Percentiles rank a stretch among this genome's conserved stretches.
phyloP scores from a whole-genome alignment of 768 basidiomycete species.

The Lentinula boryana region DNA sequence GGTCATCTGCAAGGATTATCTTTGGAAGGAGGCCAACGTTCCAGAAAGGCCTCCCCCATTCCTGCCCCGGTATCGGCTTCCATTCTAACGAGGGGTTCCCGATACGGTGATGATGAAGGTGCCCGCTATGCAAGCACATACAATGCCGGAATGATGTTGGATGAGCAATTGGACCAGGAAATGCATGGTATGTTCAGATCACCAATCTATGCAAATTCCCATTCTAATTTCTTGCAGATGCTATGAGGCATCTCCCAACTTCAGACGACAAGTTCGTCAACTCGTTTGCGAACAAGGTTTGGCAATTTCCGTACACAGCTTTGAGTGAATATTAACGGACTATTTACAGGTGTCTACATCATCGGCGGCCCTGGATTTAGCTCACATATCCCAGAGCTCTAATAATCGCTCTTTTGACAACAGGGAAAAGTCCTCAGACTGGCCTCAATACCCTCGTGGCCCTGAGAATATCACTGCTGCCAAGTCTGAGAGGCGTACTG shows the following conservation, averaged over 20 bases:
- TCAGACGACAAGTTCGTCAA: slow-evolving; percentile 80
- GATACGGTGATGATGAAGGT: slow-evolving; percentile 55
- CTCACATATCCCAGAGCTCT: slow-evolving; percentile 80
- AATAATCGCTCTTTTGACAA: slow-evolving; percentile 44
- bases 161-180: slow-evolving; percentile 90
- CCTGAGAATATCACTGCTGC: slow-evolving; percentile 53
- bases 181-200: slow-evolving; percentile 70
- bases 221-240: slow-evolving; percentile 43
- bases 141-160: slow-evolving; percentile 86
- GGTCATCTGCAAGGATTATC: slow-evolving; percentile 70
- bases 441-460: slow-evolving; percentile 83
- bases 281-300: slow-evolving; percentile 60
- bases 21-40: slow-evolving; percentile 52
- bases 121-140: slow-evolving; percentile 55
- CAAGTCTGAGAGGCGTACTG: slow-evolving; percentile 54
- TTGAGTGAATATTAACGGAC: neutral
- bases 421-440: slow-evolving; percentile 79
- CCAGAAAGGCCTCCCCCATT: slow-evolving; percentile 49
- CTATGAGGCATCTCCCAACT: slow-evolving; percentile 82
- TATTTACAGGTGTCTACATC: slow-evolving; percentile 65
- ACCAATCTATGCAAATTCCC: neutral
- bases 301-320: neutral
- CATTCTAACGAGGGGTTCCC: slow-evolving; percentile 44
- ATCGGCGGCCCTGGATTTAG: slow-evolving; percentile 90
- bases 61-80: slow-evolving; percentile 48